A percentile compares a stretch with the other conserved stretches of the same genome.
phyloP scores from a whole-genome alignment of 192 early-diverging fungal species.

The Coemansia sp. region DNA sequence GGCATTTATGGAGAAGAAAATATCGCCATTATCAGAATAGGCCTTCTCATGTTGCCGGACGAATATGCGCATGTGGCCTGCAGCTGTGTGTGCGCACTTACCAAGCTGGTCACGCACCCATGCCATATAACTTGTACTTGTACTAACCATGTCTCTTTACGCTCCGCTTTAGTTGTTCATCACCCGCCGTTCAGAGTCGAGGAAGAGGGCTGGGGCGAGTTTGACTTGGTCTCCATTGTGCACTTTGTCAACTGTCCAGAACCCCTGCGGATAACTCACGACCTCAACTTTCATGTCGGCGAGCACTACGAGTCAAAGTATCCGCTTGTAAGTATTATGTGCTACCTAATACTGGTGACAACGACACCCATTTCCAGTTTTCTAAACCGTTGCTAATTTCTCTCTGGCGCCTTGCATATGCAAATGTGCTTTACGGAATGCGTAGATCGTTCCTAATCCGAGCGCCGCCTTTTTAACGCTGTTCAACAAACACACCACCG shows the following conservation, averaged over 20 bases:
- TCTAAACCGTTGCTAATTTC: neutral
- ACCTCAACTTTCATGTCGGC: constrained; percentile 51
- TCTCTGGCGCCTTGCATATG: neutral
- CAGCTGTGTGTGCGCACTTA: neutral
- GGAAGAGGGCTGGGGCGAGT: constrained; percentile 56
- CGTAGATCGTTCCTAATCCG: constrained; percentile 26
- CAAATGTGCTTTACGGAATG: neutral
- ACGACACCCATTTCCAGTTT: neutral
- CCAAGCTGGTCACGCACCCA: neutral
- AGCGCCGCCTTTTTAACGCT: constrained; percentile 30
- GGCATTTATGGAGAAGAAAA: neutral
- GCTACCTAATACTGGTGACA: neutral
- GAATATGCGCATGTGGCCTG: neutral
- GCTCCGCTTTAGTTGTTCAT: constrained; percentile 22
- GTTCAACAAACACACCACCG: constrained; percentile 32
- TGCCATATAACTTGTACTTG: neutral
- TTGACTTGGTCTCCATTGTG: constrained; percentile 43
- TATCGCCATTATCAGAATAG: neutral
- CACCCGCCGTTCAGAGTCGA: constrained; percentile 41
- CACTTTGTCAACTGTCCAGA: constrained; percentile 34
- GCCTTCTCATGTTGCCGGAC: neutral
- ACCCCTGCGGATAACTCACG: constrained; percentile 35
- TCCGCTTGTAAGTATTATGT: constrained; percentile 5
- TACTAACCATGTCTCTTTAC: neutral
- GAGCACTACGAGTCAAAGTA: constrained; percentile 31